These are phyloP conservation scores for Trichophyton schoenleinii DNA, from an alignment of 2,329 filamentous ascomycete genomes.

Conservation along the genomic window DNA sequence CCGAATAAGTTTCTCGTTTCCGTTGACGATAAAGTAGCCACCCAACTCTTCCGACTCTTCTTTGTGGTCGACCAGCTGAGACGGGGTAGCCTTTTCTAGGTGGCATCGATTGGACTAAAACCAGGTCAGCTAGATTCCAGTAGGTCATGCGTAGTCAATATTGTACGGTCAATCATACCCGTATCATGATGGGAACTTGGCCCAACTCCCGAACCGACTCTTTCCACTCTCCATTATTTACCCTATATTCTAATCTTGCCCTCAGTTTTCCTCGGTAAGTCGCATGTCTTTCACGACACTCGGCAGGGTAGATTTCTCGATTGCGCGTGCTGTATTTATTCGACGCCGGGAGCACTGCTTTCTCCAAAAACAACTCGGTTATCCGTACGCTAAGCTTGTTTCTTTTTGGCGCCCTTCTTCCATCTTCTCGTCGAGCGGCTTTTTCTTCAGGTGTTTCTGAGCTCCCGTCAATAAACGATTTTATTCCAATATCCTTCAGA, in stretches of 20 bases:
- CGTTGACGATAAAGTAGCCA: constrained; percentile 95
- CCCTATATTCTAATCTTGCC: constrained; percentile 67
- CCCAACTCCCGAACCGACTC: constrained; percentile 78
- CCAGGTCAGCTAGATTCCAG: constrained; percentile 2
- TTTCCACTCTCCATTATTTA: constrained; percentile 76
- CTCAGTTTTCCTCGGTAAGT: constrained; percentile 81
- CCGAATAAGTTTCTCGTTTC: constrained; percentile 91
- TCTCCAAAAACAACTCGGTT: constrained; percentile 71
- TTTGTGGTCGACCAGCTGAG: constrained; percentile 68
- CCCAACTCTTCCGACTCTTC: constrained; percentile 95
- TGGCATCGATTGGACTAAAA: constrained; percentile 79
- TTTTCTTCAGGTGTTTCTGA: constrained; percentile 29
- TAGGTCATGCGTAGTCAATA: constrained; percentile 7
- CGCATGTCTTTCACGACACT: constrained; percentile 86
- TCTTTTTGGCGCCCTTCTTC: constrained; percentile 39
- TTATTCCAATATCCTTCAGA: constrained; percentile 78
- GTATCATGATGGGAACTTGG: constrained; percentile 83
- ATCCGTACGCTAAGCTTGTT: constrained; percentile 70
- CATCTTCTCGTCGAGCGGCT: constrained; percentile 38
- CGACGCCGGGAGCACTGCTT: constrained; percentile 60
- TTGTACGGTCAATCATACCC: constrained; percentile 42
- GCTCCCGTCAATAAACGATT: constrained; percentile 73
- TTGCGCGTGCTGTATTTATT: constrained; percentile 73
- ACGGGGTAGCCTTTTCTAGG: constrained; percentile 71
- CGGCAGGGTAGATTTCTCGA: constrained; percentile 76